These are phyloP conservation scores for Cladosporium cucumerinum DNA, from an alignment of 2,329 filamentous ascomycete species.

Conservation along the genomic window DNA sequence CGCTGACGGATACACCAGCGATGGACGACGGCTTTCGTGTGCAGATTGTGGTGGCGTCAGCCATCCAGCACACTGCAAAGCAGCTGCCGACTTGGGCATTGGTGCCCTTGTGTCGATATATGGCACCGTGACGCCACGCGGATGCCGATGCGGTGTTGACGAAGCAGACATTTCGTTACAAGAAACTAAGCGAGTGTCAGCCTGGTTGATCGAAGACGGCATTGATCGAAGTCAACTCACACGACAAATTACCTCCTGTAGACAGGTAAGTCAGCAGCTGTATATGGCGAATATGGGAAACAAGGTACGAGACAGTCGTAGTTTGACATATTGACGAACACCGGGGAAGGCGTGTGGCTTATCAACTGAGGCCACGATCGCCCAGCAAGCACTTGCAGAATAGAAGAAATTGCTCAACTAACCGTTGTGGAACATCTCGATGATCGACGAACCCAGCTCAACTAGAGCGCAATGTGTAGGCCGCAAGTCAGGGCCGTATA, in stretches of 20 bases:
- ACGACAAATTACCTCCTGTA: constrained; percentile 21
- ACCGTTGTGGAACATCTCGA: constrained; percentile 31
- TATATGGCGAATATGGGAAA: not conserved
- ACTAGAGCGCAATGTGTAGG: constrained; percentile 23
- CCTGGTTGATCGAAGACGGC: constrained; percentile 16
- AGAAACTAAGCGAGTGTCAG: constrained; percentile 17
- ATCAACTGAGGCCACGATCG: constrained; percentile 21
- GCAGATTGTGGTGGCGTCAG: constrained; percentile 30
- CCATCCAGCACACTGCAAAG: constrained; percentile 22
- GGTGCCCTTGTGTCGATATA: constrained; percentile 27
- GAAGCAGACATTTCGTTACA: constrained; percentile 27
- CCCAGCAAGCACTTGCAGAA: not conserved
- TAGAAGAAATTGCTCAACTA: constrained; percentile 24
- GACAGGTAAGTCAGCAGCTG: constrained; percentile 13
- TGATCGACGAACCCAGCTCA: constrained; percentile 22
- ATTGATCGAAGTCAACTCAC: constrained; percentile 17
- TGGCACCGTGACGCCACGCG: constrained; percentile 25
- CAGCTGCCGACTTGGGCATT: constrained; percentile 16
- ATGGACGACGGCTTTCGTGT: constrained; percentile 29
- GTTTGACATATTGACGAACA: not conserved
- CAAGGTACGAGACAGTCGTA: not conserved
- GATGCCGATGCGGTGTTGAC: constrained; percentile 24
- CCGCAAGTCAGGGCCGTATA: constrained; percentile 26
- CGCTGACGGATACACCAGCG: constrained; percentile 23
- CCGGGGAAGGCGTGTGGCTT: constrained; percentile 29